phyloP scores from a whole-genome alignment of 441 rosid genomes.

The Flueggea neowawraea region DNA sequence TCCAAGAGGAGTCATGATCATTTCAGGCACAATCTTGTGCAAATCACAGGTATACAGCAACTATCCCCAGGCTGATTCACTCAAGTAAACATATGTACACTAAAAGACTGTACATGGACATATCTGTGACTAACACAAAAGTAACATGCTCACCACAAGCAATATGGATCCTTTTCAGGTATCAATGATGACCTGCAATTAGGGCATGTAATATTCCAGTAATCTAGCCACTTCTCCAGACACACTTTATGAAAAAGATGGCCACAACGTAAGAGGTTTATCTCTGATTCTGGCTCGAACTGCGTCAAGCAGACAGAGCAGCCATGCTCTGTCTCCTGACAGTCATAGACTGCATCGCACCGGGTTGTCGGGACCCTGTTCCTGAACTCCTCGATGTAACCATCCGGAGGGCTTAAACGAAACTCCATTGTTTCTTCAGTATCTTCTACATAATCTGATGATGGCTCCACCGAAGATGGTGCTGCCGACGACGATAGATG shows the following conservation, averaged over 20 bases:
- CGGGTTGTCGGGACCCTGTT: slow-evolving; percentile 46
- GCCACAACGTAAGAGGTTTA: slow-evolving; percentile 71
- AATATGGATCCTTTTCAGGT: slow-evolving; percentile 52
- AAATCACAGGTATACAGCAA: no score
- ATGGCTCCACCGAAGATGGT: slow-evolving; percentile 16
- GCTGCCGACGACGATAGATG: slow-evolving; percentile 38
- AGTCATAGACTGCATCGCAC: slow-evolving; percentile 42
- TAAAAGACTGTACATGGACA: slow-evolving; percentile 36
- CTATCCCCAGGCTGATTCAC: slow-evolving; percentile 1
- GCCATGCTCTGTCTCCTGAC: slow-evolving; percentile 49
- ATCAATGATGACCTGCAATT: slow-evolving; percentile 75
- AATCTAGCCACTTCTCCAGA: slow-evolving; percentile 89
- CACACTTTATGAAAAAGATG: slow-evolving; percentile 81
- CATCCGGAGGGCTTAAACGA: slow-evolving; percentile 32
- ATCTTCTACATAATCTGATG: slow-evolving; percentile 30
- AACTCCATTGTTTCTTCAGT: slow-evolving; percentile 39
- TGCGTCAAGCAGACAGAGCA: slow-evolving; percentile 77
- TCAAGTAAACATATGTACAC: slow-evolving; percentile 25
- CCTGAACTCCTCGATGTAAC: slow-evolving; percentile 64
- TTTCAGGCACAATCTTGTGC: no score
- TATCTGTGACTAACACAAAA: slow-evolving; percentile 6
- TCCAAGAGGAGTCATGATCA: no score
- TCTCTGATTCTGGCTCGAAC: slow-evolving; percentile 72
- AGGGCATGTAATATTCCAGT: slow-evolving; percentile 87
- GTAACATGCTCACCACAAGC: slow-evolving; percentile 43